A percentile compares a stretch with the other conserved stretches of the same genome.
Conservation (phyloP, 2,329 filamentous ascomycete species). For the Acrocalymma vagum region DNA sequence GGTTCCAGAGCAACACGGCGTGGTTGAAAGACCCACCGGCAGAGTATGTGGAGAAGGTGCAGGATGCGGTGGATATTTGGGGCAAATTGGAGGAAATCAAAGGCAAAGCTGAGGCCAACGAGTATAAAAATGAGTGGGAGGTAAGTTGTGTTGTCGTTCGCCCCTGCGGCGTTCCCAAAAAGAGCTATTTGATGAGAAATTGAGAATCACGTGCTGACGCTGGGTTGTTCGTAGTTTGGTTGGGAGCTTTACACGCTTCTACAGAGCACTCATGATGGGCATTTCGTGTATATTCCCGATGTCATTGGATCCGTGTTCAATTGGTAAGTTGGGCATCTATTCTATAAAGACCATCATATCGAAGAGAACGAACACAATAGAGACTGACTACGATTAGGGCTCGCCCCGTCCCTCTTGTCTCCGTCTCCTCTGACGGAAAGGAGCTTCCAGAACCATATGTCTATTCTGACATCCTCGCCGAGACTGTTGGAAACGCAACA, state of each 20-base stretch:
- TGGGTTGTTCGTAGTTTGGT: slow-evolving; percentile 36
- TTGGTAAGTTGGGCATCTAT: no score
- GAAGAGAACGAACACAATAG: no score
- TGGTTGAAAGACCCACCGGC: slow-evolving; percentile 56
- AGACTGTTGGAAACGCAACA: slow-evolving; percentile 49
- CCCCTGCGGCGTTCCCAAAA: no score
- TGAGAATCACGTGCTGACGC: background rate
- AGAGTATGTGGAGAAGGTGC: slow-evolving; percentile 57
- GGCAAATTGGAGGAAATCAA: slow-evolving; percentile 49
- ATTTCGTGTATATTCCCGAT: slow-evolving; percentile 66
- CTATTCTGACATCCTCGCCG: slow-evolving; percentile 56
- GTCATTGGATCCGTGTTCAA: slow-evolving; percentile 61
- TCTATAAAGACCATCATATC: no score
- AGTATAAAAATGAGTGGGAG: slow-evolving; percentile 53
- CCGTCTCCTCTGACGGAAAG: slow-evolving; percentile 63
- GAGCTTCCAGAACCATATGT: slow-evolving; percentile 65
- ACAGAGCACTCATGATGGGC: slow-evolving; percentile 69
- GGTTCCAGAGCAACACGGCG: slow-evolving; percentile 56
- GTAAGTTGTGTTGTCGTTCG: slow-evolving; percentile 22
- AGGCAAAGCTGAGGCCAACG: slow-evolving; percentile 43
- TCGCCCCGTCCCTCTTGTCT: slow-evolving; percentile 62
- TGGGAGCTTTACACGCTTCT: slow-evolving; percentile 52
- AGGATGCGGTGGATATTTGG: slow-evolving; percentile 53
- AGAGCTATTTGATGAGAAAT: no score
- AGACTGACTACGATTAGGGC: no score